phyloP scores from a whole-genome alignment of 2,329 filamentous ascomycete species.

The Daldinia sp. region DNA sequence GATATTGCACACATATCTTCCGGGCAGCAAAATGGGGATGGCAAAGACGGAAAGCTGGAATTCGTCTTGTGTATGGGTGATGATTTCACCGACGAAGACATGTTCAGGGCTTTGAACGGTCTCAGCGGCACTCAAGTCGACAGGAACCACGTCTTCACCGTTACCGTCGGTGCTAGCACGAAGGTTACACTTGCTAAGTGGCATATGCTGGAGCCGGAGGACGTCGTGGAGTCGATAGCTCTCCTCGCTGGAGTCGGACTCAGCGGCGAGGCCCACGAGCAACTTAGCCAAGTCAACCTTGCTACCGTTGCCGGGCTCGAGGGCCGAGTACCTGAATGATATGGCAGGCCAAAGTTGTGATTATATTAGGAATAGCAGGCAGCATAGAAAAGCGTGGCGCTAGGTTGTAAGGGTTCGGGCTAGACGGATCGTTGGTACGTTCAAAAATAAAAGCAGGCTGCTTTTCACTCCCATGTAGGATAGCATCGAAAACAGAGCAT shows the following conservation, averaged over 20 bases:
- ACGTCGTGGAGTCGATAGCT: conserved; percentile 78
- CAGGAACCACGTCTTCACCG: conserved; percentile 80
- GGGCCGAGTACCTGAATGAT: conserved; percentile 58
- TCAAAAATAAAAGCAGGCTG: background rate
- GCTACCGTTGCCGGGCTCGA: conserved; percentile 63
- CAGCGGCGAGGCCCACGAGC: conserved; percentile 50
- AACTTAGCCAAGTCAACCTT: conserved; percentile 63
- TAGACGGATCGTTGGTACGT: conserved; percentile 28
- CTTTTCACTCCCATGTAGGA: conserved; percentile 1
- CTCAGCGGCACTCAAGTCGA: conserved; percentile 62
- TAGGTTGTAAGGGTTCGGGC: conserved; percentile 19
- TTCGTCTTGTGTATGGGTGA: conserved; percentile 93
- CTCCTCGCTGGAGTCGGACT: conserved; percentile 60
- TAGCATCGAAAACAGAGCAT: conserved; percentile 3
- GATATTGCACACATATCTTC: conserved; percentile 46
- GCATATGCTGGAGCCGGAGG: conserved; percentile 87
- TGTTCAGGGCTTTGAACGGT: conserved; percentile 82
- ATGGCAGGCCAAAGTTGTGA: conserved; percentile 25
- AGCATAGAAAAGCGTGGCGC: conserved; percentile 33
- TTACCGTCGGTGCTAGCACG: conserved; percentile 89
- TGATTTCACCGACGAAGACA: conserved; percentile 97
- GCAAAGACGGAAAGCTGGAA: conserved; percentile 66
- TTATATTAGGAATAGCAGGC: conserved; percentile 13
- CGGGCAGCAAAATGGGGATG: conserved; percentile 45
- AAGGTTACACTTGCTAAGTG: conserved; percentile 91